These are phyloP conservation scores for Chlamydomonas sphaeroides DNA, from an alignment of 139 green algal species.

Conservation along the genomic window DNA sequence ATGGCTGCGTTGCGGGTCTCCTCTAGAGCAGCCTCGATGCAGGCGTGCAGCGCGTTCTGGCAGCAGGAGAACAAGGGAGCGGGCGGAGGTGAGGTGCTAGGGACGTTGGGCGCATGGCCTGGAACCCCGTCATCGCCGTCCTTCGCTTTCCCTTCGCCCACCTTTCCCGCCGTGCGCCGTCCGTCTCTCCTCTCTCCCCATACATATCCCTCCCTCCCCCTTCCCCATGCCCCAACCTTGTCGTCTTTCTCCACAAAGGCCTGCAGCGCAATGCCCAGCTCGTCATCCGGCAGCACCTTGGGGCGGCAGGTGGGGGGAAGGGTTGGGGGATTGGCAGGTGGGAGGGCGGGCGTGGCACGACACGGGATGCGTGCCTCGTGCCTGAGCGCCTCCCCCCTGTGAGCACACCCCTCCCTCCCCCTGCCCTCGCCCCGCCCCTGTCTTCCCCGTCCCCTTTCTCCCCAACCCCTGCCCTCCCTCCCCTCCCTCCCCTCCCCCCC, in stretches of 20 bases:
- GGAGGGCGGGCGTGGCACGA: too few relatives aligned
- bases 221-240: constrained; percentile 53
- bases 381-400: too few relatives aligned
- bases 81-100: too few relatives aligned
- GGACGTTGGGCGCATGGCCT: too few relatives aligned
- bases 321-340: not conserved
- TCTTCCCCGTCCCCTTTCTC: too few relatives aligned
- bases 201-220: not conserved
- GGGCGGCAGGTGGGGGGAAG: constrained; percentile 37
- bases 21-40: constrained; percentile 29
- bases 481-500: not conserved
- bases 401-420: too few relatives aligned
- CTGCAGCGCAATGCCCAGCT: constrained; percentile 77
- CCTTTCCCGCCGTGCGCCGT: not conserved
- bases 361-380: too few relatives aligned
- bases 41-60: constrained; percentile 23
- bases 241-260: constrained; percentile 95
- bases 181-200: too few relatives aligned
- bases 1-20: constrained; percentile 18
- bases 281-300: constrained; percentile 76
- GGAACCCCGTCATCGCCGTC: not conserved
- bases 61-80: not conserved
- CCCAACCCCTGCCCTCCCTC: not conserved
- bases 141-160: not conserved
- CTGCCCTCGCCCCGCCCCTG: too few relatives aligned